Base-by-base conservation (phyloP, 305 asterid species). In the Ilex paraguariensis region DNA sequence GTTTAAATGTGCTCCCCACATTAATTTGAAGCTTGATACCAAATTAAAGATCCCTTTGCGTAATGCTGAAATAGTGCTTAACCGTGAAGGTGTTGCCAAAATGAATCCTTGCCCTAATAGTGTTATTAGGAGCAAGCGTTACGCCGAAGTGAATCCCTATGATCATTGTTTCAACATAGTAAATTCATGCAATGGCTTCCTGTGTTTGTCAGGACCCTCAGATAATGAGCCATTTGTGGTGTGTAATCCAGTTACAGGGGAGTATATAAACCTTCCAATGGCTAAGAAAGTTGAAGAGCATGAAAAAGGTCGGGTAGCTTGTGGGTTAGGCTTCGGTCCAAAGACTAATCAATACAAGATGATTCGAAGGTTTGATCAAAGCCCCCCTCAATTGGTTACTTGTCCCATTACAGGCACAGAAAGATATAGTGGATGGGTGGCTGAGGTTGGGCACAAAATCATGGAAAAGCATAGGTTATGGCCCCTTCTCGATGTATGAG, bases 301-400 rank as follows among this genome's bases (percentile, higher is more conserved):
- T 39, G 13, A 4, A 8, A 13, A 10, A 1, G 51, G n/a, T 13
- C n/a, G 0, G 1, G 33, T 42, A 14, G 13, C 0, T 17, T 16
- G 63, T 42, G 63, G 63, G 21, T 16, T 59, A 7, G 63, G 63
- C 28, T 59, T 59, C 16, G 14, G 52, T 59, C 63, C 21, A 59
- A 31, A 59, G 33, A 40, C 63, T 17, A 59, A 59, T 59, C 63
- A 59, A 15, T 59, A 59, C 39, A 59, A 59, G 52, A 52, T 42
- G 7, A 46, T 59, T 42, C 31, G 62, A 57, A 45, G 31, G 6
- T n/a, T 39, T 7, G 2, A 6, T 11, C 46, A 32, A 31, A 33
- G 45, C 9, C 6, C 51, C 10, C n/a, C 51, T 46, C 46, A 42
- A 42, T 42, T 42, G 7, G 51, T 46, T 46, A 2, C 12, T 46